These are phyloP conservation scores for Ormosia emarginata DNA, from an alignment of 306 rosid species.

Conservation along the genomic window DNA sequence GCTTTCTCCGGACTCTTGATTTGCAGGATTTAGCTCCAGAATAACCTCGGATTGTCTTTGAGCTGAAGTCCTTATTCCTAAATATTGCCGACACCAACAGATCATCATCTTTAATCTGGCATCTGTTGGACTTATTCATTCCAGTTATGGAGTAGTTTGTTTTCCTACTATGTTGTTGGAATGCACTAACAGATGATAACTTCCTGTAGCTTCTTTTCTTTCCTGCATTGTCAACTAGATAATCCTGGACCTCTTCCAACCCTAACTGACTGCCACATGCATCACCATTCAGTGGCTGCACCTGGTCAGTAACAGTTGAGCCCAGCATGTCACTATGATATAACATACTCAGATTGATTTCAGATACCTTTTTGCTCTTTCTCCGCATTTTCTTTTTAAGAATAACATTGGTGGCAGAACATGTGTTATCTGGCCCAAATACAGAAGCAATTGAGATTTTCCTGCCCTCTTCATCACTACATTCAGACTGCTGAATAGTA, in stretches of 20 bases:
- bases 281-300: slow-evolving; percentile 35
- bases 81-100: slow-evolving; percentile 83
- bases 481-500: slow-evolving; percentile 31
- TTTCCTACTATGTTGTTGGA: slow-evolving; percentile 39
- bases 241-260: slow-evolving; percentile 42
- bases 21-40: slow-evolving; percentile 50
- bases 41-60: slow-evolving; percentile 31
- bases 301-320: slow-evolving; percentile 42
- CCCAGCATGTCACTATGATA: slow-evolving; percentile 34
- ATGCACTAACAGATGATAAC: slow-evolving; percentile 36
- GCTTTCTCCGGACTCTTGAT: slow-evolving; percentile 53
- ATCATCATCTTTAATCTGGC: slow-evolving; percentile 89
- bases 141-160: slow-evolving; percentile 38
- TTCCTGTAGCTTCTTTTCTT: slow-evolving; percentile 34
- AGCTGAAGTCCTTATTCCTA: slow-evolving; percentile 54
- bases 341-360: slow-evolving; percentile 55
- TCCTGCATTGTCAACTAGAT: slow-evolving; percentile 34
- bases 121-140: slow-evolving; percentile 44
- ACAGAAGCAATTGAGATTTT: slow-evolving; percentile 33
- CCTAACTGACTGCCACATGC: slow-evolving; percentile 29
- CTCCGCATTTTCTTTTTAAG: slow-evolving; percentile 62
- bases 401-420: slow-evolving; percentile 40
- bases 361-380: slow-evolving; percentile 82
- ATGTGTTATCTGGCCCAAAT: slow-evolving; percentile 35
- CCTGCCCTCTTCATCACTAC: slow-evolving; percentile 35